These are phyloP conservation scores for Candida xiaguanensis DNA, from an alignment of 805 yeast genomes.

Conservation along the genomic window DNA sequence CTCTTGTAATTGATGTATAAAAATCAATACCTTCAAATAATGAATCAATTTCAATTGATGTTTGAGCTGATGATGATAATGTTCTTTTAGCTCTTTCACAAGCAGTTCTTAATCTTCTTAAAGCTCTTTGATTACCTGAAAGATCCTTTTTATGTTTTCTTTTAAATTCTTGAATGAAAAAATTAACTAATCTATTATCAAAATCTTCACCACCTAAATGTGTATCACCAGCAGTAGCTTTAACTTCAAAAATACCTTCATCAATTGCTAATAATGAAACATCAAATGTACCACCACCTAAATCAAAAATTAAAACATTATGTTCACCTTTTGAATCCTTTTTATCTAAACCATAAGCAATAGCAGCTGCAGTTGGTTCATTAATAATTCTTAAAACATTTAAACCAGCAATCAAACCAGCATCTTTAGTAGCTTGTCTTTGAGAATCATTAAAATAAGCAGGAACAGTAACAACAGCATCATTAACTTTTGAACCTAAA, in stretches of 20 bases:
- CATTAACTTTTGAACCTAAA: slow-evolving; percentile 74
- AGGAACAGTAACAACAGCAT: slow-evolving; percentile 43
- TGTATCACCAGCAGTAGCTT: slow-evolving; percentile 94
- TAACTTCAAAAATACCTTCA: slow-evolving; percentile 88
- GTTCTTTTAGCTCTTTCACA: slow-evolving; percentile 98
- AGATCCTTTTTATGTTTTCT: slow-evolving; percentile 89
- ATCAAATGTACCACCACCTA: slow-evolving; percentile 98
- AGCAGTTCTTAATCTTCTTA: slow-evolving; percentile 93
- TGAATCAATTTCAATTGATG: slow-evolving; percentile 95
- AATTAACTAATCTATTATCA: slow-evolving; percentile 83
- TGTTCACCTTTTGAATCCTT: slow-evolving; percentile 56
- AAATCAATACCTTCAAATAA: slow-evolving; percentile 93
- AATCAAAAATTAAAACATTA: slow-evolving; percentile 87
- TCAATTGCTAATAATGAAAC: slow-evolving; percentile 84
- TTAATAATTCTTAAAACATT: slow-evolving; percentile 42
- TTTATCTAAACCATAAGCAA: slow-evolving; percentile 48
- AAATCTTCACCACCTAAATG: slow-evolving; percentile 98
- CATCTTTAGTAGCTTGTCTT: slow-evolving; percentile 44
- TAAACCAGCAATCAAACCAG: slow-evolving; percentile 45
- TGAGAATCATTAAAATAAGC: slow-evolving; percentile 43
- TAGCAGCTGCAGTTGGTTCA: slow-evolving; percentile 46
- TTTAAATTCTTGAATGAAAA: slow-evolving; percentile 88
- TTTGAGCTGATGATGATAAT: slow-evolving; percentile 89
- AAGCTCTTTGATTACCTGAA: slow-evolving; percentile 74
- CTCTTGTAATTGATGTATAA: slow-evolving; percentile 93